Evolutionary conservation across 805 yeast species (phyloP).

Genomic region (Kluyveromyces siamensis): DNA sequence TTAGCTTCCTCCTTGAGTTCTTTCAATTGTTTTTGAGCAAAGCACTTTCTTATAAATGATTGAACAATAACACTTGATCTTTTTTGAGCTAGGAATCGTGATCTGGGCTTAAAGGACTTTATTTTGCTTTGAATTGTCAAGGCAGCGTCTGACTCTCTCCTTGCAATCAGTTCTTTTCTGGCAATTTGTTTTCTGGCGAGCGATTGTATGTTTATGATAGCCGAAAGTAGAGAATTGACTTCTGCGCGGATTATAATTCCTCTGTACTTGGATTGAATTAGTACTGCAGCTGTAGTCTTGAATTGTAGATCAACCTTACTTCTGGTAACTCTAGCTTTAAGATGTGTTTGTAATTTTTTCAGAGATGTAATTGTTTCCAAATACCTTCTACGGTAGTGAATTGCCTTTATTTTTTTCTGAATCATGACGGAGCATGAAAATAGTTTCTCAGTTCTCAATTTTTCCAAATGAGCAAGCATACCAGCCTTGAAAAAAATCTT

Average conservation of each 20-base stretch:
- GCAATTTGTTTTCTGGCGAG: slow-evolving; percentile 42
- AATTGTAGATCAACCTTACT: slow-evolving; percentile 42
- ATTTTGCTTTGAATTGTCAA: slow-evolving; percentile 60
- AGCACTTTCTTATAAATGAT: slow-evolving; percentile 63
- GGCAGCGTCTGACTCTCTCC: slow-evolving; percentile 56
- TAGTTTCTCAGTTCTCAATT: slow-evolving; percentile 70
- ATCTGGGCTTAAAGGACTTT: slow-evolving; percentile 62
- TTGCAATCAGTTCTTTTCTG: slow-evolving; percentile 42
- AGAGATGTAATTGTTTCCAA: slow-evolving; percentile 46
- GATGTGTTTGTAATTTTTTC: slow-evolving; percentile 45
- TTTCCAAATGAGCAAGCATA: slow-evolving; percentile 85
- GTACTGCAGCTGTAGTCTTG: slow-evolving; percentile 53
- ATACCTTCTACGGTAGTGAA: slow-evolving; percentile 53
- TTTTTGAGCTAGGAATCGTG: slow-evolving; percentile 35
- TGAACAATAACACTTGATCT: slow-evolving; percentile 65
- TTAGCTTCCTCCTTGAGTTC: slow-evolving; percentile 78
- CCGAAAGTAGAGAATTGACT: slow-evolving; percentile 17
- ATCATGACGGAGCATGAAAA: slow-evolving; percentile 70
- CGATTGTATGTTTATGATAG: slow-evolving; percentile 40
- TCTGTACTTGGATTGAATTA: slow-evolving; percentile 62
- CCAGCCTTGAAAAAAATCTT: slow-evolving; percentile 96
- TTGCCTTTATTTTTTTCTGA: slow-evolving; percentile 72
- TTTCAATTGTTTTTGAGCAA: slow-evolving; percentile 58
- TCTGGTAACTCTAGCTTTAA: slow-evolving; percentile 59
- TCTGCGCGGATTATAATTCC: slow-evolving; percentile 40